phyloP scores from a whole-genome alignment of 306 rosid species.

The Castanea sativa region DNA sequence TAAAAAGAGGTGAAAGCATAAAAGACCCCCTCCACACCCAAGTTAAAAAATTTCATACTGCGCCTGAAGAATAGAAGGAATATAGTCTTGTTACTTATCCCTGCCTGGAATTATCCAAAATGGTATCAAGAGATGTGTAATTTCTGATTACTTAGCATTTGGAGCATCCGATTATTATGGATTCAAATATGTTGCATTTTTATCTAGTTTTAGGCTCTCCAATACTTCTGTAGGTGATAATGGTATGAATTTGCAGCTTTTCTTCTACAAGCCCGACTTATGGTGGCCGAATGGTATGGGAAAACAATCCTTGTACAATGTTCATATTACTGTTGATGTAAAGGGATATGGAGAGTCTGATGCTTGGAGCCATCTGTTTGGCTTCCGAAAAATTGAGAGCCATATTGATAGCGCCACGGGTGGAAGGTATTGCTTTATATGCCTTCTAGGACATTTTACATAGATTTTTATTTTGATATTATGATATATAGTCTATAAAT shows the following conservation, averaged over 20 bases:
- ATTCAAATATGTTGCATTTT: conserved; percentile 13
- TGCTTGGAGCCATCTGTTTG: conserved; percentile 75
- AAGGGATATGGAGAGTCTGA: conserved; percentile 89
- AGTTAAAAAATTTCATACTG: background rate
- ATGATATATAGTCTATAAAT: conserved; percentile 11
- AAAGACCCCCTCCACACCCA: no score
- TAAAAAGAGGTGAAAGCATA: background rate
- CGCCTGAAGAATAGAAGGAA: background rate
- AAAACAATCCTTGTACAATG: conserved; percentile 76
- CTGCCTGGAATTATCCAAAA: background rate
- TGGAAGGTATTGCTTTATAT: conserved; percentile 57
- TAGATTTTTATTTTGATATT: conserved; percentile 8
- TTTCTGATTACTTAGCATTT: conserved; percentile 18
- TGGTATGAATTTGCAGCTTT: conserved; percentile 60
- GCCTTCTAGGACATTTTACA: conserved; percentile 1
- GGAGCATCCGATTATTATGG: conserved; percentile 18
- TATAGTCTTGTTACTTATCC: background rate
- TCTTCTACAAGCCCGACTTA: conserved; percentile 82
- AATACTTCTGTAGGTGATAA: conserved; percentile 24
- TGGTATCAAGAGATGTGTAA: background rate
- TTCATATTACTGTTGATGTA: conserved; percentile 61
- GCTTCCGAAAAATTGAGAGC: conserved; percentile 92
- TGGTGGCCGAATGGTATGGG: conserved; percentile 99
- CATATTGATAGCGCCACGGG: conserved; percentile 75
- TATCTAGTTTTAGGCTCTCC: conserved; percentile 13